Conservation (phyloP, 306 rosid species). For the Rosa lucieae region DNA sequence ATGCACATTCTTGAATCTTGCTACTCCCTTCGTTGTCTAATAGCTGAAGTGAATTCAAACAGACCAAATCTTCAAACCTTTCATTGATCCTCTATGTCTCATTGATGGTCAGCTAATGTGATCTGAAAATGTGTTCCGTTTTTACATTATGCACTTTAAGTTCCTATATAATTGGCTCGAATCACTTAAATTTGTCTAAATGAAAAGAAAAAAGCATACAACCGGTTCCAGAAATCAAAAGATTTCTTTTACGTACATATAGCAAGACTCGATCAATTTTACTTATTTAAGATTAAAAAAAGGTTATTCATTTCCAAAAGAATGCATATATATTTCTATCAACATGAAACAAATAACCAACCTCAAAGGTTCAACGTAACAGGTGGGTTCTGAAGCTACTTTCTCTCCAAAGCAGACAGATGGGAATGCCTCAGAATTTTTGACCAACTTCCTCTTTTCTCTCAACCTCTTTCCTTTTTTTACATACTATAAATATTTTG, state of each 20-base stretch:
- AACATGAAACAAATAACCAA: conserved; percentile 2
- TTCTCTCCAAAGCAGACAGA: conserved; percentile 30
- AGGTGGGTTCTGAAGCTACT: conserved; percentile 40
- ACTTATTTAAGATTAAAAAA: neutral
- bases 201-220: neutral
- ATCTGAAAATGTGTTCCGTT: neutral
- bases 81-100: neutral
- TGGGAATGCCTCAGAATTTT: conserved; percentile 21
- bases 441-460: conserved; percentile 25
- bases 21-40: conserved; percentile 3
- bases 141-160: neutral
- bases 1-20: conserved; percentile 4
- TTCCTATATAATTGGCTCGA: neutral
- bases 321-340: neutral
- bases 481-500: neutral
- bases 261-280: neutral
- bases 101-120: neutral
- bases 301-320: neutral
- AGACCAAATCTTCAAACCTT: conserved; percentile 2
- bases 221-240: neutral
- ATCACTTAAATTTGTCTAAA: neutral
- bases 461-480: conserved; percentile 12
- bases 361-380: conserved; percentile 26
- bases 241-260: neutral
- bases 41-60: conserved; percentile 2